These are phyloP conservation scores for Penicillium psychrofluorescens DNA, from an alignment of 495 filamentous ascomycete genomes.

Conservation along the genomic window DNA sequence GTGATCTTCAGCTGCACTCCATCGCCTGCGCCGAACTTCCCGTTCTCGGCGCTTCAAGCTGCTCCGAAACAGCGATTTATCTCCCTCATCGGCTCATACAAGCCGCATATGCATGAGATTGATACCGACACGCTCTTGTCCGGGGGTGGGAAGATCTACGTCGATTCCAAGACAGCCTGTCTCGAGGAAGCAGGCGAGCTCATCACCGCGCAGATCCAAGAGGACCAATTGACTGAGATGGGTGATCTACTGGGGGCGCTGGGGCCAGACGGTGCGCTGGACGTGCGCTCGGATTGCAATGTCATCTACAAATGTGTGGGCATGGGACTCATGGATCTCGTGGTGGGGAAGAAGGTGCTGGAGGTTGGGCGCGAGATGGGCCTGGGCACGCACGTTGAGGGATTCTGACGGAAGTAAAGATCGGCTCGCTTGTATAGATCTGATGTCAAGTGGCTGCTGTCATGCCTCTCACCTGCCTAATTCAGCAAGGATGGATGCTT, in stretches of 20 bases:
- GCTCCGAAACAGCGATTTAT: slow-evolving; percentile 60
- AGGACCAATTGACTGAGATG: slow-evolving; percentile 71
- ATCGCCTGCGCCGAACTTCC: slow-evolving; percentile 53
- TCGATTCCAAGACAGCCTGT: slow-evolving; percentile 75
- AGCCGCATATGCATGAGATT: slow-evolving; percentile 78
- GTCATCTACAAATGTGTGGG: slow-evolving; percentile 50
- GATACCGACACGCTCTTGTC: slow-evolving; percentile 70
- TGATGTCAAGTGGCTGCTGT: too few species aligned
- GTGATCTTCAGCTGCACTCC: slow-evolving; percentile 79
- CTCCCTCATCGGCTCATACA: slow-evolving; percentile 78
- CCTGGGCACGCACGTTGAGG: slow-evolving; percentile 61
- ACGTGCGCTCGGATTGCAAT: slow-evolving; percentile 49
- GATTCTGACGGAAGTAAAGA: slow-evolving; percentile 42
- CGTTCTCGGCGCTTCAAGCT: slow-evolving; percentile 40
- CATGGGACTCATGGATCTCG: slow-evolving; percentile 42
- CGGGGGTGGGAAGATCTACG: slow-evolving; percentile 64
- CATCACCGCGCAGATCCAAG: slow-evolving; percentile 60
- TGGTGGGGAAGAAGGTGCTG: slow-evolving; percentile 61
- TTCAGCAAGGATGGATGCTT: too few species aligned
- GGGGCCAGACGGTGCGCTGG: slow-evolving; percentile 11
- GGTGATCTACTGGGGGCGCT: slow-evolving; percentile 66
- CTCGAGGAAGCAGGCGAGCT: slow-evolving; percentile 85
- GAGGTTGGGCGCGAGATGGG: slow-evolving; percentile 61
- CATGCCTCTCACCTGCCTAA: too few species aligned
- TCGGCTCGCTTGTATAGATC: too few species aligned